Percentiles rank a stretch among this genome's conserved stretches.
These are phyloP conservation scores for Phytophthora macrochlamydospora DNA, from an alignment of 352 stramenopile genomes.

Conservation along the genomic window DNA sequence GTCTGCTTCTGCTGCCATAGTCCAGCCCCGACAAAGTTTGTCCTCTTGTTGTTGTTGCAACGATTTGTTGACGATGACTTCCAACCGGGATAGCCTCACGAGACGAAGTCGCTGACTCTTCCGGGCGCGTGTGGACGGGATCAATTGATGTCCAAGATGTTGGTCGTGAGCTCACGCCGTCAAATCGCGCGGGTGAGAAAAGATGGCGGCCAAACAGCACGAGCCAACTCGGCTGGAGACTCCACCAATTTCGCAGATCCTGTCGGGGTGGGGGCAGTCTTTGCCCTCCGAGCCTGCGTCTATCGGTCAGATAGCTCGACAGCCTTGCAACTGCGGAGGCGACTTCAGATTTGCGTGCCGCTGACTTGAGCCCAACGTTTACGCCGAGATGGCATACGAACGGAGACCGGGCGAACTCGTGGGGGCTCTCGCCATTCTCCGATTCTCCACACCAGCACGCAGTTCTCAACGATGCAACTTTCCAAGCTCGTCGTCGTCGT, in stretches of 20 bases:
- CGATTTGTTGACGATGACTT: no score
- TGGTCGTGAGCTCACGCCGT: slow-evolving; percentile 4
- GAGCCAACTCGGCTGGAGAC: background rate
- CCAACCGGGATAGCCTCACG: background rate
- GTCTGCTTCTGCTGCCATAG: no score
- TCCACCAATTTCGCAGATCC: slow-evolving; percentile 21
- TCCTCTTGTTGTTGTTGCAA: no score
- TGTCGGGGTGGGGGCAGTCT: slow-evolving; percentile 7
- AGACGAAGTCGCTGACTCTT: slow-evolving; percentile 12
- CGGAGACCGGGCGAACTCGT: no score
- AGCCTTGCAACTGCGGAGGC: background rate
- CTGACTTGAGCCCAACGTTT: background rate
- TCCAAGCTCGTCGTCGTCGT: slow-evolving; percentile 9
- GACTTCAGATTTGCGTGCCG: slow-evolving; percentile 8
- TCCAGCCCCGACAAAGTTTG: no score
- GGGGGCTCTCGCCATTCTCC: slow-evolving; percentile 9
- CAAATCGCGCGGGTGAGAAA: slow-evolving; percentile 6
- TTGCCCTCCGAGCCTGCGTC: slow-evolving; percentile 9
- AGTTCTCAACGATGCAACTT: slow-evolving; percentile 19
- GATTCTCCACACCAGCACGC: slow-evolving; percentile 7
- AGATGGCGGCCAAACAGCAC: no score
- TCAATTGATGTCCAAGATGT: slow-evolving; percentile 1
- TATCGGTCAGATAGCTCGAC: slow-evolving; percentile 12
- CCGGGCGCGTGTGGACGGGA: slow-evolving; percentile 14
- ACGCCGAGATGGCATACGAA: background rate